A percentile compares a stretch with the other conserved stretches of the same genome.
Conservation (phyloP, 1,284 basidiomycete genomes). For the Hemileia vastatrix region DNA sequence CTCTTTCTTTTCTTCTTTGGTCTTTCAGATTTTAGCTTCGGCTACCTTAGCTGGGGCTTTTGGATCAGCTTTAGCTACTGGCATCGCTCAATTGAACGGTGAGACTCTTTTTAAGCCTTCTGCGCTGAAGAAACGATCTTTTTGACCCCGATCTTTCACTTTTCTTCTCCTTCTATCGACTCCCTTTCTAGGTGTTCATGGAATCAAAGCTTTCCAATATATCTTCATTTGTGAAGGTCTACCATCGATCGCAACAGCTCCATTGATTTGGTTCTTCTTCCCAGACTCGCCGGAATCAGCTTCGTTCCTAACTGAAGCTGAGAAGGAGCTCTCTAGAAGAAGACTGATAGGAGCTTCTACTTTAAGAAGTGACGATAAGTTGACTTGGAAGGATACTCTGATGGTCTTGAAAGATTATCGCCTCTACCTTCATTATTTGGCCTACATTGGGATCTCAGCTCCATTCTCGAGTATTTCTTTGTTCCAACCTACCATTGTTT, state of each 20-base stretch:
- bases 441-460: too few species aligned
- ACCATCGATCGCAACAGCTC: not conserved
- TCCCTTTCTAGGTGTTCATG: not conserved
- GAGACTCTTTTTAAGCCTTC: not conserved
- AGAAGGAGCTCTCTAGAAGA: not conserved
- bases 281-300: not conserved
- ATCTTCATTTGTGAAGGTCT: not conserved
- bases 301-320: not conserved
- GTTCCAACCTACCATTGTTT: too few species aligned
- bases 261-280: not conserved
- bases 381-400: not conserved
- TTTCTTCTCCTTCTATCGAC: not conserved
- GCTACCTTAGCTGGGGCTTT: not conserved
- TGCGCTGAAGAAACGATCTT: not conserved
- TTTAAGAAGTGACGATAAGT: not conserved
- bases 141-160: not conserved
- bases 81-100: not conserved
- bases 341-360: not conserved
- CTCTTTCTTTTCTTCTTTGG: constrained; percentile 11
- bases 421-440: too few species aligned
- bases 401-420: not conserved
- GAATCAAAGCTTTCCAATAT: not conserved
- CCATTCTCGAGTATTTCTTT: too few species aligned
- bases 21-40: constrained; percentile 1
- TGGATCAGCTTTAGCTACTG: not conserved